Base-by-base conservation (phyloP, 2,329 filamentous ascomycete species). In the Calonectria leucothoes region DNA sequence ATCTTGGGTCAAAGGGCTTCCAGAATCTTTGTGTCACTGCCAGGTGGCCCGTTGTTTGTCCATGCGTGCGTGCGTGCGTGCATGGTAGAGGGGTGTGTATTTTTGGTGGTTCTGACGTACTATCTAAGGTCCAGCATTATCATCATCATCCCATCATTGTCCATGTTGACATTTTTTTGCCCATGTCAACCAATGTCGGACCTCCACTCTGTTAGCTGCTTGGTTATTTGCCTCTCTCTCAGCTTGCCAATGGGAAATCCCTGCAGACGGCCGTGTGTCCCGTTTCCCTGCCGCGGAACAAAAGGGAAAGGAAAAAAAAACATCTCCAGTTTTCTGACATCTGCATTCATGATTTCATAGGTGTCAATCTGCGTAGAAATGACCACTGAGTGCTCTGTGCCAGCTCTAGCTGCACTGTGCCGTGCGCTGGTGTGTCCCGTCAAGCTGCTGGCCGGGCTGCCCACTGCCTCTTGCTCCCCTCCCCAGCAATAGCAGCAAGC, bases 91-190 rank as follows among this genome's bases (percentile, higher is more conserved):
- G 39, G 59, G 59, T 48, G 37, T 27, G 48, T n/a, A n/a, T n/a
- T 29, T 27, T 4, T 23, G 39, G n/a, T 64, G 59, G 37, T 45
- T 23, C 52, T 69, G 42, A 55, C 66, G 66, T 37, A 45, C 59
- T 37, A 23, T 48, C 63, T 25, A 52, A 52, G 52, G 45, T 27
- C 33, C 25, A n/a, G 25, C 31, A 66, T 31, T 42, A 69, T 31
- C 55, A 69, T 61, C 52, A 33, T 68, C 52, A 69, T 69, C 66
- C 37, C 66, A 69, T 69, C 66, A 59, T 48, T 63, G 20, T 57
- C 39, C 66, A 49, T 61, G 66, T 68, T 55, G 37, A 67, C 48
- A 20, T 33, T 25, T 68, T n/a, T 45, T 68, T 68, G 66, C 66
- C 66, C 66, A 63, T 69, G 66, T 61, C 52, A 20, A 31, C 15